Percentiles rank a stretch among this genome's conserved stretches.
Conservation (phyloP, 2,329 filamentous ascomycete species). For the Scopulariopsis brevicaulis region DNA sequence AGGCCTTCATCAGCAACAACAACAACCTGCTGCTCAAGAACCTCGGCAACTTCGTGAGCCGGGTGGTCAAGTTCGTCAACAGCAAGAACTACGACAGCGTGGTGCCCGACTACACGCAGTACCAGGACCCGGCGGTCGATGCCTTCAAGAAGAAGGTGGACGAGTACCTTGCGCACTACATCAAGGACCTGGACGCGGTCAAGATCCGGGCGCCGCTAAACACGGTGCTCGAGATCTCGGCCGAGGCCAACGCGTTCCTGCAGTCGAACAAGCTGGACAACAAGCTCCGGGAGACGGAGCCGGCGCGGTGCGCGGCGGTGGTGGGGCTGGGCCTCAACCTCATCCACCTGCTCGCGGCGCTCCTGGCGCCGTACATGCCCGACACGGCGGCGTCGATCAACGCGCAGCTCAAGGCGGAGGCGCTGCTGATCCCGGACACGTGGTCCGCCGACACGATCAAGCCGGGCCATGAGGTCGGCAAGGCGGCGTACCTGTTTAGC, state of each 20-base stretch:
- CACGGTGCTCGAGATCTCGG: constrained; percentile 56
- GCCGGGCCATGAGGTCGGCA: constrained; percentile 70
- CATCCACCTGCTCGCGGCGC: constrained; percentile 66
- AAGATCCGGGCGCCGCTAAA: constrained; percentile 57
- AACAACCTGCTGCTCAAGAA: constrained; percentile 80
- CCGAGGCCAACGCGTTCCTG: constrained; percentile 36
- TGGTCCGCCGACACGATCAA: constrained; percentile 53
- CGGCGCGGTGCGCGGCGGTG: constrained; percentile 42
- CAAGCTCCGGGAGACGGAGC: constrained; percentile 40
- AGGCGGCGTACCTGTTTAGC: constrained; percentile 69
- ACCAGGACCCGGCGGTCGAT: constrained; percentile 42
- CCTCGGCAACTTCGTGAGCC: constrained; percentile 64
- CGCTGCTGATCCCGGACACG: constrained; percentile 47
- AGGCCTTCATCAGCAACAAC: constrained; percentile 69
- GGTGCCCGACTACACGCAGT: constrained; percentile 50
- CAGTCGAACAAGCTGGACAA: constrained; percentile 44
- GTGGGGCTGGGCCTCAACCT: constrained; percentile 76
- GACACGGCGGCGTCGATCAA: constrained; percentile 66
- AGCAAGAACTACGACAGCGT: constrained; percentile 56
- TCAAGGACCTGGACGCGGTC: constrained; percentile 56
- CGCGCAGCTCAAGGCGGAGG: constrained; percentile 46
- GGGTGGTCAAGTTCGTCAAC: constrained; percentile 65
- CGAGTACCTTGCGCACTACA: constrained; percentile 52
- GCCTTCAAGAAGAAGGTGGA: constrained; percentile 53
- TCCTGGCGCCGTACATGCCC: constrained; percentile 79